Evolutionary conservation across 176 grass and related monocot species (phyloP).

Genomic region (Coix lacrymajobi): DNA sequence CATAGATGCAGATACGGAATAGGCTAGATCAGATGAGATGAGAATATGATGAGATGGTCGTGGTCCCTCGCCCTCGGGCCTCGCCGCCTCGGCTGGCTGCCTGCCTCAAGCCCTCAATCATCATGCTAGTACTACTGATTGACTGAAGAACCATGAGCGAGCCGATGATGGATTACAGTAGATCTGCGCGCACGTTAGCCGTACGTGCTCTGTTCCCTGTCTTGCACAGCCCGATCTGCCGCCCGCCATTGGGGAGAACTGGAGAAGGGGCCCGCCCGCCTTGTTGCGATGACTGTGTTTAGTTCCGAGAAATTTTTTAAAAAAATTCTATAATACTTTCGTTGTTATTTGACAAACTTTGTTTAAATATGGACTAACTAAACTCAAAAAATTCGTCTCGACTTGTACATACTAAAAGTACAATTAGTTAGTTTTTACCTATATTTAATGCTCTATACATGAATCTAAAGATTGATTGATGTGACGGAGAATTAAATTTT

Average conservation of each 20-base stretch:
- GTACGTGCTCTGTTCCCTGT: neutral
- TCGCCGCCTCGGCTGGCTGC: neutral
- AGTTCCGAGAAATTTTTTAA: too few species aligned
- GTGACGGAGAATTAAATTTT: too few species aligned
- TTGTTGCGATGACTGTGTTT: neutral
- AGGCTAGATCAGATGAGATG: neutral
- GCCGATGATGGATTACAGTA: neutral
- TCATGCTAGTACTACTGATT: neutral
- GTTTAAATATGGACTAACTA: too few species aligned
- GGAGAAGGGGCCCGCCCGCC: too few species aligned
- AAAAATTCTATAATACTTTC: too few species aligned
- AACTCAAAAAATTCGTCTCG: too few species aligned
- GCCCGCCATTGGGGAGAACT: neutral
- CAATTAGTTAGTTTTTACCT: too few species aligned
- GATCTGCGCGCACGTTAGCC: neutral
- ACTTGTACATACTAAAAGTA: too few species aligned
- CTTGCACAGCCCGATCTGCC: neutral
- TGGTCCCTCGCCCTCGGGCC: neutral
- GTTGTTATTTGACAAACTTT: too few species aligned
- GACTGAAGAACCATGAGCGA: neutral
- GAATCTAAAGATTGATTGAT: too few species aligned
- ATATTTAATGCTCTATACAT: too few species aligned
- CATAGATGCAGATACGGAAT: neutral
- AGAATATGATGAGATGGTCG: neutral
- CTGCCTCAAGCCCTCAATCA: neutral